phyloP scores from a whole-genome alignment of 495 filamentous ascomycete species.

The Hypoxylon intermedium region DNA sequence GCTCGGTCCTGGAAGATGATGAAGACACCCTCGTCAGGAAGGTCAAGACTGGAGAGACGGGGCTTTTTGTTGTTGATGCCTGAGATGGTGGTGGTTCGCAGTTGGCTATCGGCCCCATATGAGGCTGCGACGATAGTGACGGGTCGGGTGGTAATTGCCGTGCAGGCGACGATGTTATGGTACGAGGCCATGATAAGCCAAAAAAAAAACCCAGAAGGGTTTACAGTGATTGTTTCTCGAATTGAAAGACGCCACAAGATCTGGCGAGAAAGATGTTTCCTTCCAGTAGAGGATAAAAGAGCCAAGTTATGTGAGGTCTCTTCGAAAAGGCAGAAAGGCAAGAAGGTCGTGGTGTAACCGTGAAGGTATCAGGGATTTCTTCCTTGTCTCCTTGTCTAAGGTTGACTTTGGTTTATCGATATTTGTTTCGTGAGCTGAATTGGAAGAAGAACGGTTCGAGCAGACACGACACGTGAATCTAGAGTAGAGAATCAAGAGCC shows the following conservation, averaged over 20 bases:
- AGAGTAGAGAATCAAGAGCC: too few relatives aligned
- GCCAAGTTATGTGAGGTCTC: neutral
- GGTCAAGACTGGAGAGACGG: neutral
- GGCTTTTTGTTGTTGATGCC: neutral
- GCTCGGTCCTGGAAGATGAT: slow-evolving; percentile 25
- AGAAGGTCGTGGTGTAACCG: neutral
- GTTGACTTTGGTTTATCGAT: too few relatives aligned
- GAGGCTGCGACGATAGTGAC: slow-evolving; percentile 15
- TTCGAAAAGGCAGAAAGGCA: neutral
- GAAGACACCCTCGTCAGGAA: slow-evolving; percentile 36
- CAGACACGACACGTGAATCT: too few relatives aligned
- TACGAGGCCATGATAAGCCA: neutral
- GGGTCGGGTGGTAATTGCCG: slow-evolving; percentile 2
- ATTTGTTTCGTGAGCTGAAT: too few relatives aligned
- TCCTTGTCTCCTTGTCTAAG: too few relatives aligned
- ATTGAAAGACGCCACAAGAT: neutral
- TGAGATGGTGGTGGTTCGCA: slow-evolving; percentile 15
- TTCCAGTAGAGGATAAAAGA: neutral
- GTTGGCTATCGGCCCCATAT: slow-evolving; percentile 8
- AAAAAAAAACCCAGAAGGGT: neutral
- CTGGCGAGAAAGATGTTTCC: neutral
- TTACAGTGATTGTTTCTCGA: neutral
- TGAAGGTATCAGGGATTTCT: too few relatives aligned
- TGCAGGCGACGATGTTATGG: slow-evolving; percentile 12
- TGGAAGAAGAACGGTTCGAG: too few relatives aligned